Base-by-base conservation (phyloP, 176 grass and related monocot species). In the Ampelocalamus luodianensis region DNA sequence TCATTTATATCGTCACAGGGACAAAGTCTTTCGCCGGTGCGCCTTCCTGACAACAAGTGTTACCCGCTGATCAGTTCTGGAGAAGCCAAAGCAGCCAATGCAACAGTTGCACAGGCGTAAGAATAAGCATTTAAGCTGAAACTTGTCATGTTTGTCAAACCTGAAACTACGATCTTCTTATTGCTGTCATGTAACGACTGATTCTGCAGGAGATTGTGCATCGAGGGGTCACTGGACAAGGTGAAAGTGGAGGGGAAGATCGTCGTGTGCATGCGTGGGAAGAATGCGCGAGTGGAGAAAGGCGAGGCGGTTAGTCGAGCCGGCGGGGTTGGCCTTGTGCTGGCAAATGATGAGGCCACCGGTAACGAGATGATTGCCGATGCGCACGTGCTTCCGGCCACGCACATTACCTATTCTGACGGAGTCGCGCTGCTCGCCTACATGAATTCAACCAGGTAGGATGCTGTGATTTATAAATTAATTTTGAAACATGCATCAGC, bases 331-430 rank as follows among this genome's bases (percentile, higher is more conserved):
- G 96, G 87, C 17, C 76, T 98, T 70, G 87, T 96, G 44, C 58
- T 99, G 12, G 90, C 71, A 5, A 99, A 96, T 40, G 90, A 96
- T 5, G 78, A 88, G 59, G 45, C 74, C 24, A 91, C 89, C 18
- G 96, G 96, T 29, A 96, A 99, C 45, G 96, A 99, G 81, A 42
- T 99, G 44, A 91, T 96, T 54, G 90, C 96, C 72, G 96, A 99
- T 36, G 87, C 93, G 3, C 96, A 99, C 86, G 93, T 94, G 71
- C 91, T 99, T 65, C 96, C 96, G 43, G 96, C 91, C n/a, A 94
- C 91, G 5, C 96, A 96, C 81, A 82, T 99, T 55, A 87, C 85
- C 27, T 94, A 96, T 24, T 49, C 89, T 5, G 93, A 94, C 22
- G 90, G 93, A 6, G 6, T 86, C 1, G 23, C 65, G 1, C 69